Evolutionary conservation across 1,284 basidiomycete species (phyloP), one percentile per base, ranked within the genome.

Genomic region (Tranzscheliella williamsii): DNA sequence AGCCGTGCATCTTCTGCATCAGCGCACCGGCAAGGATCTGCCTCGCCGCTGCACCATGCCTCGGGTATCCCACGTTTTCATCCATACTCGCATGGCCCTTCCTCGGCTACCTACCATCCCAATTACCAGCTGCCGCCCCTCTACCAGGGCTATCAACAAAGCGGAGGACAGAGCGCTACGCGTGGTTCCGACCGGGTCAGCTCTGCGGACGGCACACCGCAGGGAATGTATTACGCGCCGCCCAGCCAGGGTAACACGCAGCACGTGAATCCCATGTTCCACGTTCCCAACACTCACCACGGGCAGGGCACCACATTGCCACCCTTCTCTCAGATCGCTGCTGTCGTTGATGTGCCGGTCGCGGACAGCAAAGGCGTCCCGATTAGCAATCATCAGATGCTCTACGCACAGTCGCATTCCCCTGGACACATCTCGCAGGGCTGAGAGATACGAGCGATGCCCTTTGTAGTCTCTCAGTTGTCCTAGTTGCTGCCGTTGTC

Each of bases 21-120:
- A 12, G 61, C 56, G 18, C 69, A 73, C 30, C 52, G 71, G 13
- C 56, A 56, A 31, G 71, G 71, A 7, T 72, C 69, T 23, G 67
- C 71, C 13, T 72, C 70, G 12, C 71, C 71, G 9, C 49, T 73
- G 38, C 71, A 73, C 46, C 67, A 70, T 51, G 54, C 66, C 7
- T 53, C 57, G 16, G 66, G 61, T 20, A 60, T 63, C n/a, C 69
- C 71, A 2, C 60, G 71, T 29, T 73, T 72, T 52, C 71, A 73
- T 46, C 71, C 71, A 3, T 73, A 73, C 24, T 69, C 68, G 37
- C 55, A 57, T 24, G 68, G 68, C 13, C n/a, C n/a, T n/a, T 42
- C 45, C 8, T 47, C 62, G 3, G 47, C 40, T 15, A 43, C 52
- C 34, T 62, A 53, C 16, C 57, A 66, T 23, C 40, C 46, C n/a